Conservation (phyloP, 2,329 filamentous ascomycete species). For the Penicillium sclerotiorum region DNA sequence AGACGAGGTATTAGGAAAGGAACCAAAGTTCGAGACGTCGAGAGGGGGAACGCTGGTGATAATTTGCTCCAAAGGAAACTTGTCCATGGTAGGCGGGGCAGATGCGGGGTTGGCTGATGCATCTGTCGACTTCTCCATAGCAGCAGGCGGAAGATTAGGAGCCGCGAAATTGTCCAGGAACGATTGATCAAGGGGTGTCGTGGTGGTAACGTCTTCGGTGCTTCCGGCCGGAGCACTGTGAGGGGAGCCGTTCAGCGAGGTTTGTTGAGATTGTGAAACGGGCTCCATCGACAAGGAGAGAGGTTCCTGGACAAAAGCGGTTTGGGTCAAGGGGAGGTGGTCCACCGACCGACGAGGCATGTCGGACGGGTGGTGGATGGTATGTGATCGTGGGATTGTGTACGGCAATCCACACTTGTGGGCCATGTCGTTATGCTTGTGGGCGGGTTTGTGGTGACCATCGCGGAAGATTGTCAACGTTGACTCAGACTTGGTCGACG, state of each 20-base stretch:
- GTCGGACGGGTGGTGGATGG: slow-evolving; percentile 50
- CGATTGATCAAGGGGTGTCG: slow-evolving; percentile 34
- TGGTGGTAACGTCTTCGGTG: slow-evolving; percentile 28
- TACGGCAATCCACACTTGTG: slow-evolving; percentile 66
- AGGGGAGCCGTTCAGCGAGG: slow-evolving; percentile 49
- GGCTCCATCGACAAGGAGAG: slow-evolving; percentile 24
- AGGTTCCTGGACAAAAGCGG: slow-evolving; percentile 34
- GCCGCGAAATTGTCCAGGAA: slow-evolving; percentile 34
- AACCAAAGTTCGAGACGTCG: slow-evolving; percentile 41
- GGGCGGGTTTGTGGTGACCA: slow-evolving; percentile 66
- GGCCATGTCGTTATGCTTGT: slow-evolving; percentile 66
- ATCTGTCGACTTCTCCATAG: slow-evolving; percentile 29
- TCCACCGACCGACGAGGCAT: slow-evolving; percentile 56
- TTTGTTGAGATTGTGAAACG: slow-evolving; percentile 17
- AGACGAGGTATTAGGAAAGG: slow-evolving; percentile 37
- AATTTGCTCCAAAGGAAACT: slow-evolving; percentile 35
- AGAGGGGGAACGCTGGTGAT: slow-evolving; percentile 39
- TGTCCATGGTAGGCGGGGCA: slow-evolving; percentile 29
- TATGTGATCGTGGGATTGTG: slow-evolving; percentile 60
- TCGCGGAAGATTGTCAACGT: slow-evolving; percentile 64
- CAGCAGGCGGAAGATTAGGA: slow-evolving; percentile 18
- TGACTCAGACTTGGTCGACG: slow-evolving; percentile 61
- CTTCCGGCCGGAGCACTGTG: slow-evolving; percentile 36
- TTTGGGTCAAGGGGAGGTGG: slow-evolving; percentile 49
- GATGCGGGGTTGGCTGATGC: slow-evolving; percentile 25